A percentile compares a stretch with the other conserved stretches of the same genome.
phyloP scores from a whole-genome alignment of 495 filamentous ascomycete genomes.

The Collariella sp. region DNA sequence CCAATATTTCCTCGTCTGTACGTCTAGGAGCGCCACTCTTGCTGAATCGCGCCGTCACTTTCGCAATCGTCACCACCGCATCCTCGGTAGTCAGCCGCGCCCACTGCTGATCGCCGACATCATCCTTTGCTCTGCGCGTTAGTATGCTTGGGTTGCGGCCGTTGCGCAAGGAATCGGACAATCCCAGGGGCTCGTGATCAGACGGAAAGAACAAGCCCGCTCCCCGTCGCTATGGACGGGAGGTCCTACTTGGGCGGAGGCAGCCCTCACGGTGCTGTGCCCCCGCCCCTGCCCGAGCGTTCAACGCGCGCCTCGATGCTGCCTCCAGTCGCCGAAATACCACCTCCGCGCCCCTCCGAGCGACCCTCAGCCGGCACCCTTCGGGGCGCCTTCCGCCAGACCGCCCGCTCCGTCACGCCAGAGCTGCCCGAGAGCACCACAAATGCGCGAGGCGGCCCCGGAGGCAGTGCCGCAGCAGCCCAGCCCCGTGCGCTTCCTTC shows the following conservation, averaged over 20 bases:
- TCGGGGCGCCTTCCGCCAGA: conserved; percentile 26
- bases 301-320: conserved; percentile 12
- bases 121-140: background rate
- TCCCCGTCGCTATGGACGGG: conserved; percentile 23
- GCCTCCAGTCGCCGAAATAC: conserved; percentile 20
- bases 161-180: background rate
- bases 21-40: background rate
- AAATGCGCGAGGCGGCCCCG: conserved; percentile 17
- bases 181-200: background rate
- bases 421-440: conserved; percentile 35
- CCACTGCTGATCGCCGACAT: background rate
- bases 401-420: conserved; percentile 47
- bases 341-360: conserved; percentile 17
- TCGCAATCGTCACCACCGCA: background rate
- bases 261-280: background rate
- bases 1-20: background rate
- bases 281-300: conserved; percentile 20
- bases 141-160: conserved; percentile 2
- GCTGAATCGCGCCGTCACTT: background rate
- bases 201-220: conserved; percentile 8
- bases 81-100: too few species aligned
- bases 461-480: conserved; percentile 19
- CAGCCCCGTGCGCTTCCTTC: conserved; percentile 27
- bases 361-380: conserved; percentile 20
- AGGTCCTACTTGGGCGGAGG: conserved; percentile 7